Evolutionary conservation across 2,329 filamentous ascomycete genomes (phyloP).

Genomic region (Sodiomyces alkalinus): DNA sequence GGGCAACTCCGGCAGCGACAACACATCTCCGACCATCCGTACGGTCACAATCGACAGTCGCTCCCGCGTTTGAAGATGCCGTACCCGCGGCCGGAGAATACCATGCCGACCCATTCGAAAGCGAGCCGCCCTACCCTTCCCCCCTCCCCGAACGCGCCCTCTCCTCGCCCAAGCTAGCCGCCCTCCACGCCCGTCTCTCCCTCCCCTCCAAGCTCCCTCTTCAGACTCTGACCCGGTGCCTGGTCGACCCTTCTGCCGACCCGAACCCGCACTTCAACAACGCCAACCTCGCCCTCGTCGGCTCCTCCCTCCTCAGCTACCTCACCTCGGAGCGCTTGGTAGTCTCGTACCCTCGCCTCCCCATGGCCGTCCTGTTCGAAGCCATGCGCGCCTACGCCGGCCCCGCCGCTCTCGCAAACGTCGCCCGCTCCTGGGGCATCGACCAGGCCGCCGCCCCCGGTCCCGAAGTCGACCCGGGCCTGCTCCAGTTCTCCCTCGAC

Average conservation of each 20-base stretch:
- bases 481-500: slow-evolving; percentile 61
- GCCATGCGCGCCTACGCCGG: slow-evolving; percentile 77
- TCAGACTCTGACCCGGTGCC: slow-evolving; percentile 69
- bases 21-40: slow-evolving; percentile 3
- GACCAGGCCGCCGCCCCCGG: slow-evolving; percentile 78
- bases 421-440: slow-evolving; percentile 81
- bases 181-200: slow-evolving; percentile 76
- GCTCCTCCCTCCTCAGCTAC: slow-evolving; percentile 71
- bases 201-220: slow-evolving; percentile 71
- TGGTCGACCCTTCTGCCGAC: slow-evolving; percentile 79
- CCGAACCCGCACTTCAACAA: slow-evolving; percentile 75
- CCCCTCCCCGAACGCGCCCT: slow-evolving; percentile 52
- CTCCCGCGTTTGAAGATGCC: slow-evolving; percentile 10
- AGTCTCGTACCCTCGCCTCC: slow-evolving; percentile 79
- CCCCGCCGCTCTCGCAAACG: slow-evolving; percentile 52
- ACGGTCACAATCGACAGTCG: slow-evolving; percentile 18
- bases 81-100: slow-evolving; percentile 10
- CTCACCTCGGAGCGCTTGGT: slow-evolving; percentile 80
- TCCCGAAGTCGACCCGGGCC: slow-evolving; percentile 78
- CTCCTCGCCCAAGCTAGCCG: slow-evolving; percentile 75
- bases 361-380: slow-evolving; percentile 74
- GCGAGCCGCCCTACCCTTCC: slow-evolving; percentile 41
- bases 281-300: slow-evolving; percentile 63
- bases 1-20: slow-evolving; percentile 2
- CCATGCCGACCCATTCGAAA: slow-evolving; percentile 8